A percentile compares a stretch with the other conserved stretches of the same genome.
phyloP scores from a whole-genome alignment of 2,329 filamentous ascomycete genomes.

The Aureobasidium uvarum region DNA sequence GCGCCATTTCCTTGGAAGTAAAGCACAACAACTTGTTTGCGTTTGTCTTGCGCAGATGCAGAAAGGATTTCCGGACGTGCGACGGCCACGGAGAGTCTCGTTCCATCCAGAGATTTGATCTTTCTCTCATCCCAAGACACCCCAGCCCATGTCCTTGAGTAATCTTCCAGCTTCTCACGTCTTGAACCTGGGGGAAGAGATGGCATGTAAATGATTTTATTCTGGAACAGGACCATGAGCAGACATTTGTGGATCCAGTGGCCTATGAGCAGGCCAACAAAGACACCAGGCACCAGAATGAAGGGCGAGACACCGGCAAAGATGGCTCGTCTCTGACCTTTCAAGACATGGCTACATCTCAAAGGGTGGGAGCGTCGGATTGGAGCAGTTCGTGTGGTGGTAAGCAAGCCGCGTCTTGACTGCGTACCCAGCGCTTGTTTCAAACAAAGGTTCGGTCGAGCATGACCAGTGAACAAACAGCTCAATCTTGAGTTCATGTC shows the following conservation, averaged over 20 bases:
- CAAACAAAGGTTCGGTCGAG: not conserved
- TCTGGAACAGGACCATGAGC: slow-evolving; percentile 75
- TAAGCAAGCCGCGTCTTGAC: not conserved
- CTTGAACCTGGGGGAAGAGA: slow-evolving; percentile 69
- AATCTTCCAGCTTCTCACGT: slow-evolving; percentile 64
- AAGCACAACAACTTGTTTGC: slow-evolving; percentile 38
- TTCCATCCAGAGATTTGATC: slow-evolving; percentile 63
- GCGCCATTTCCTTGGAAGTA: slow-evolving; percentile 53
- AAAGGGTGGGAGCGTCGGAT: not conserved
- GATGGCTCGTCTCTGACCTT: slow-evolving; percentile 29
- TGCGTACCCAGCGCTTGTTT: not conserved
- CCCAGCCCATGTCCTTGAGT: slow-evolving; percentile 57
- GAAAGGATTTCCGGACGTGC: slow-evolving; percentile 34
- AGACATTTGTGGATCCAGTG: slow-evolving; percentile 65
- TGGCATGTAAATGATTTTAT: slow-evolving; percentile 79
- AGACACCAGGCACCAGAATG: slow-evolving; percentile 62
- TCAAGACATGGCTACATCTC: not conserved
- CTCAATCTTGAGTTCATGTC: slow-evolving; percentile 14
- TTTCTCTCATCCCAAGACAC: slow-evolving; percentile 66
- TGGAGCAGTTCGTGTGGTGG: not conserved
- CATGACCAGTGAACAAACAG: not conserved
- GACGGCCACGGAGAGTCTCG: slow-evolving; percentile 60
- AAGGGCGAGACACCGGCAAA: slow-evolving; percentile 41
- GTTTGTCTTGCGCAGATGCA: not conserved
- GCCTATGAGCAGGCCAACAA: slow-evolving; percentile 62